Base-by-base conservation (phyloP, 1,139 yeast genomes). In the Kurtzmaniella quercitrusa region DNA sequence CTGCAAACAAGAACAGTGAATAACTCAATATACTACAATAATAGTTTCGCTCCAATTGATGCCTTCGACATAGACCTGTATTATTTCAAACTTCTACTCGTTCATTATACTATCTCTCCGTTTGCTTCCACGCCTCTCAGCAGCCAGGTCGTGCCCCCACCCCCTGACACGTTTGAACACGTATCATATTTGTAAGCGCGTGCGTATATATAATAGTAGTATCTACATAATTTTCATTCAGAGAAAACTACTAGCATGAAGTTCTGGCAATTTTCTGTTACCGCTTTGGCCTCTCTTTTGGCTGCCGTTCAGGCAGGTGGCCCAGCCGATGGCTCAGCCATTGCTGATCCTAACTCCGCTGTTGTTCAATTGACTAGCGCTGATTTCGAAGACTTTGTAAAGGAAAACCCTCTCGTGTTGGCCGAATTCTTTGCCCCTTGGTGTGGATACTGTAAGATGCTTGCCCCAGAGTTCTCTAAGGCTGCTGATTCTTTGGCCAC, bases 341-440 rank as follows among this genome's bases (percentile, higher is more conserved):
- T 75, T 48, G 91, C 93, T 38, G 86, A 85, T 52, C 82, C 83
- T 47, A 88, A 87, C 57, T 85, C 96, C 34, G 95, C 93, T 38
- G 98, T 93, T 42, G 89, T 87, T 52, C 82, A 87, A 63, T 78
- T 93, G 54, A 77, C 83, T 29, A 63, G 79, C 19, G 79, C 73
- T 38, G 63, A 56, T 41, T 93, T 87, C 64, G 77, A 79, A 49
- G 65, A 75, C 19, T 89, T 86, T 64, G 67, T 93, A 50, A 68
- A 70, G 40, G 80, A 77, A 45, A 85, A 90, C 67, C 85, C 91
- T 27, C 74, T 91, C 55, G 95, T 90, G 21, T 75, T 93, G 55
- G 93, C 96, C 34, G 98, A 93, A 73, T 93, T 93, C 73, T 93
- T 82, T 65, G 98, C 98, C 25, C 98, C 98, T 61, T 93, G 98